phyloP scores from a whole-genome alignment of 208 protist genomes.

The Angomonas deanei region DNA sequence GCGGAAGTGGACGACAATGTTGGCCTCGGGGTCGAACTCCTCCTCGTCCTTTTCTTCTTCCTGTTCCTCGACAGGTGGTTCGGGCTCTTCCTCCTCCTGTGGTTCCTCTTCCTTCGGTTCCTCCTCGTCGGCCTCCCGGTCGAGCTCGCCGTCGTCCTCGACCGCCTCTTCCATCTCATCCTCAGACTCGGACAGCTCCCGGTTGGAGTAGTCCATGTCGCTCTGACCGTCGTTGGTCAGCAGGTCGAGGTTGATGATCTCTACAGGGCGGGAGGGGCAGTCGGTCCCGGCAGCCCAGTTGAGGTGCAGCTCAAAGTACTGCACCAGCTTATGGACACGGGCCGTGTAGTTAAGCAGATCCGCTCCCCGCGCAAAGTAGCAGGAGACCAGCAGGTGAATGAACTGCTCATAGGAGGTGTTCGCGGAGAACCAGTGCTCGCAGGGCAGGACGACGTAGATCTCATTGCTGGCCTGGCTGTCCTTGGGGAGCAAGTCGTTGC shows the following conservation, averaged over 20 bases:
- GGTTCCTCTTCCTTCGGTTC: not conserved
- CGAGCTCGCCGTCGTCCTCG: not conserved
- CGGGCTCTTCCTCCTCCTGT: not conserved
- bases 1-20: constrained; percentile 1
- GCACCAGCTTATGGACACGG: constrained; percentile 34
- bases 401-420: constrained; percentile 41
- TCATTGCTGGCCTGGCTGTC: not conserved
- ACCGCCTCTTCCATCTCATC: not conserved
- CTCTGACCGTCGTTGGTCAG: not conserved
- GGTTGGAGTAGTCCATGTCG: not conserved
- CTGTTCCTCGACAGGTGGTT: not conserved
- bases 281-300: not conserved
- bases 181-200: not conserved
- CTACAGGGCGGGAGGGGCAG: not conserved
- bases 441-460: not conserved
- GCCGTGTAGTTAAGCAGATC: constrained; percentile 41
- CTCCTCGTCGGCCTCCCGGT: not conserved
- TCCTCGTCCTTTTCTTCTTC: not conserved
- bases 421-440: not conserved
- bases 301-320: constrained; percentile 17
- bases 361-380: constrained; percentile 30
- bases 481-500: not conserved
- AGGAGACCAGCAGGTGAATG: constrained; percentile 21
- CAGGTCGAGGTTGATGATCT: not conserved
- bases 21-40: not conserved